phyloP scores from a whole-genome alignment of 768 basidiomycete species.

The Rhodotorula taiwanensis region DNA sequence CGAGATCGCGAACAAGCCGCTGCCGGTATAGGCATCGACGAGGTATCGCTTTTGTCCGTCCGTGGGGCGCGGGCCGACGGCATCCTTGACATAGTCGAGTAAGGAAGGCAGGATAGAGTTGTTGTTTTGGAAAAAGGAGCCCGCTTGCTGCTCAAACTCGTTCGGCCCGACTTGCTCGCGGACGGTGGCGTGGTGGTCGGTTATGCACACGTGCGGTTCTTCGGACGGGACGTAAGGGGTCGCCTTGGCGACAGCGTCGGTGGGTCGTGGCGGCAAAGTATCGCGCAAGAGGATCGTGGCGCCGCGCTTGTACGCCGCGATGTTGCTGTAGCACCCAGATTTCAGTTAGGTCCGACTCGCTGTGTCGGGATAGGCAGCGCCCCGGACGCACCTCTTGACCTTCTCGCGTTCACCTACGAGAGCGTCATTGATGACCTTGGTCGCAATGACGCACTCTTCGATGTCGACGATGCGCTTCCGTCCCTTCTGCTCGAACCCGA shows the following conservation, averaged over 20 bases:
- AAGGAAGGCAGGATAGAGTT: constrained; percentile 80
- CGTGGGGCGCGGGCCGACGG: constrained; percentile 48
- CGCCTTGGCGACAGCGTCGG: constrained; percentile 18
- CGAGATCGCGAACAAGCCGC: constrained; percentile 77
- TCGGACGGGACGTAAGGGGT: constrained; percentile 24
- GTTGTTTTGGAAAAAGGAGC: constrained; percentile 91
- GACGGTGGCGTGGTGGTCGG: constrained; percentile 69
- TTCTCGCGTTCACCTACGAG: constrained; percentile 57
- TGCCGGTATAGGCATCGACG: constrained; percentile 77
- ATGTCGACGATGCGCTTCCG: constrained; percentile 75
- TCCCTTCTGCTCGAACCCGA: constrained; percentile 81
- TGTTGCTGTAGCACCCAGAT: constrained; percentile 54
- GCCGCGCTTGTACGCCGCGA: constrained; percentile 71
- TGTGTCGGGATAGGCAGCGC: background rate
- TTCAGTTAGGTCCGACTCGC: background rate
- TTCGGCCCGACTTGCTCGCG: constrained; percentile 76
- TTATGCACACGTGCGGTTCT: constrained; percentile 65
- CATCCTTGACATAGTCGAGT: constrained; percentile 70
- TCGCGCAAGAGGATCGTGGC: constrained; percentile 87
- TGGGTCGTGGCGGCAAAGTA: constrained; percentile 51
- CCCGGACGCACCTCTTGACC: constrained; percentile 57
- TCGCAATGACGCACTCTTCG: constrained; percentile 58
- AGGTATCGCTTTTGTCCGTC: constrained; percentile 53
- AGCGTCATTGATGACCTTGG: constrained; percentile 66
- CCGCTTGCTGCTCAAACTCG: constrained; percentile 51